Conservation (phyloP, 2,329 filamentous ascomycete genomes). For the Helicocarpus griseus region DNA sequence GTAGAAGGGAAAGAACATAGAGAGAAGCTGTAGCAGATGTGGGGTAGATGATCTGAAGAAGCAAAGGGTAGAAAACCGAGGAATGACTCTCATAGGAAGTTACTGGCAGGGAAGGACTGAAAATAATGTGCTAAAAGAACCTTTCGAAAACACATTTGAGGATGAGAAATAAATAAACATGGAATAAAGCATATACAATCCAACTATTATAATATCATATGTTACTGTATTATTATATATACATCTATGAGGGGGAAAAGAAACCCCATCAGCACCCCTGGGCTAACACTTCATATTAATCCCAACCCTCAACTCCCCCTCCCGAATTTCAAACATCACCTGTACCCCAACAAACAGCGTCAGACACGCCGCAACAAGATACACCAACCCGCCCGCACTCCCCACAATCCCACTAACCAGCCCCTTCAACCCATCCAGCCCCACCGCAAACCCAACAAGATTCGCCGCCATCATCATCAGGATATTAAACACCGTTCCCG, state of each 20-base stretch:
- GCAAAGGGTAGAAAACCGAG: background rate
- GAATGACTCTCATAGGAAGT: background rate
- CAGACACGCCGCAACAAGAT: constrained; percentile 60
- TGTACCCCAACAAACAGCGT: constrained; percentile 77
- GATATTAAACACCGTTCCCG: constrained; percentile 73
- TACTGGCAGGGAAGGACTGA: background rate
- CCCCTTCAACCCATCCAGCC: constrained; percentile 72
- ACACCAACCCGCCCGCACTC: constrained; percentile 65
- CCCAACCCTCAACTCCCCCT: constrained; percentile 72
- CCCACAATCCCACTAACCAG: constrained; percentile 66
- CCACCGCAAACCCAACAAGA: constrained; percentile 87
- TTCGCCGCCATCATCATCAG: constrained; percentile 96
- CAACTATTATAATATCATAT: background rate
- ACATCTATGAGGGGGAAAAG: background rate
- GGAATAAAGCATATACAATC: background rate
- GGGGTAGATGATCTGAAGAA: background rate
- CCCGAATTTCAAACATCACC: constrained; percentile 92
- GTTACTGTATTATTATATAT: background rate
- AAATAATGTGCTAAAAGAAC: background rate
- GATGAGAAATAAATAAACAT: background rate
- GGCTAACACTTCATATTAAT: constrained; percentile 69
- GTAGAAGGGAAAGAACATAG: background rate
- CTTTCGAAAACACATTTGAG: background rate
- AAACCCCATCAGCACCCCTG: background rate
- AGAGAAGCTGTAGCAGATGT: background rate